Base-by-base conservation (phyloP, 2,329 filamentous ascomycete species). In the Diaporthe helianthi region DNA sequence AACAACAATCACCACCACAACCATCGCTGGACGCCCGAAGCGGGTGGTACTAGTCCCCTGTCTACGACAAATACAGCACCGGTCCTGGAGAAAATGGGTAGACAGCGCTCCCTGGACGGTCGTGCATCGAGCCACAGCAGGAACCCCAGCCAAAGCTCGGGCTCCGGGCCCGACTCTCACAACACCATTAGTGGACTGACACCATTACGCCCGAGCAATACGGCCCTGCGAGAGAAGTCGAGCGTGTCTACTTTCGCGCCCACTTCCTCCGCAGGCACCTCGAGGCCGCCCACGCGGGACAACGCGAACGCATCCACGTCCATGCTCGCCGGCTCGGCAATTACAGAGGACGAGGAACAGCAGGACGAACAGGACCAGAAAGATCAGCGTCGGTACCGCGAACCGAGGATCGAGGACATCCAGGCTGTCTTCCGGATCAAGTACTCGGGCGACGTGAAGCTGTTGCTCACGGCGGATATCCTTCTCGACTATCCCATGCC, bases 401-500 rank as follows among this genome's bases (percentile, higher is more conserved):
- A 97, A 77, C 91, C 89, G 5, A 88, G 90, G 31, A 87, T 92
- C 3, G 93, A 97, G 73, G 96, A 99, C 76, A 86, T 98, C 65
- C 96, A 99, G 79, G 92, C 97, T 60, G 92, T 98, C 7, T 95
- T 97, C 76, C 91, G 94, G 73, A 94, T 97, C 71, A 90, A 90
- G 68, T 99, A 99, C 80, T 88, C 91, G 2, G 96, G 96, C 38
- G 92, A 98, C 76, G 87, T 99, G 69, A 90, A 90, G 73, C 87
- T 99, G 69, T 93, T 94, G 71, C 85, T 99, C 61, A 98, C 96
- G 29, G 94, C 96, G 0, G 94, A 98, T 80, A 97, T 99, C 51
- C 84, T 98, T 38, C 89, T 99, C 41, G 96, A 99, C 80, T 99
- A 99, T 78, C 96, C 96, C 0, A 98, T 98, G 93, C 94, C 94